Evolutionary conservation across 305 asterid genomes (phyloP).

Genomic region (Stenogyne calaminthoides): DNA sequence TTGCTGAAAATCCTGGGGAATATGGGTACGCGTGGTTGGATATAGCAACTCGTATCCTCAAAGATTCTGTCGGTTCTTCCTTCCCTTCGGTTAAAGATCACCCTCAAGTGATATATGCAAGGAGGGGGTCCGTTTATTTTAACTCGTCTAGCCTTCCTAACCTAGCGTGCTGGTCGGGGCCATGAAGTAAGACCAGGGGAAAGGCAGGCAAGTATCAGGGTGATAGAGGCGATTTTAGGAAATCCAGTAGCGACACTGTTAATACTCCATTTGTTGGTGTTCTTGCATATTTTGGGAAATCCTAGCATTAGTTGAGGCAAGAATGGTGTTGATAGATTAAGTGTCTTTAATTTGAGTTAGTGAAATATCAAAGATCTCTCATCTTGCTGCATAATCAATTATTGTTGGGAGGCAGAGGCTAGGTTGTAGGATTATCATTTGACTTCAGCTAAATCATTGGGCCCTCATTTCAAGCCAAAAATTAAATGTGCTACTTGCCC

Average conservation of each 20-base stretch:
- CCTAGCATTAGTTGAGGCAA: constrained; percentile 42
- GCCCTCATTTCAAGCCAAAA: constrained; percentile 1
- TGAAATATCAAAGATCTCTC: constrained; percentile 49
- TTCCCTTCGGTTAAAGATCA: constrained; percentile 71
- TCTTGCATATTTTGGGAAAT: constrained; percentile 62
- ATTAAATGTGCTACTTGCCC: constrained; percentile 2
- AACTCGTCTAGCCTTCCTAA: constrained; percentile 85
- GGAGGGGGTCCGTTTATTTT: constrained; percentile 71
- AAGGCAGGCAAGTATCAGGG: constrained; percentile 71
- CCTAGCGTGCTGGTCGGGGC: constrained; percentile 84
- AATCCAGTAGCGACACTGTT: constrained; percentile 81
- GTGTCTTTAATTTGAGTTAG: constrained; percentile 11
- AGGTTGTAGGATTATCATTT: constrained; percentile 17
- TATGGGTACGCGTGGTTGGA: constrained; percentile 94
- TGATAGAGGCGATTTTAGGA: constrained; percentile 58
- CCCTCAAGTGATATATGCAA: constrained; percentile 62
- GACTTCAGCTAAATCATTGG: constrained; percentile 34
- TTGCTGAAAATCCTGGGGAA: constrained; percentile 92
- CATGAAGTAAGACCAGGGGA: constrained; percentile 91
- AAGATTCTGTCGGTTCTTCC: constrained; percentile 78
- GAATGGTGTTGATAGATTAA: constrained; percentile 31
- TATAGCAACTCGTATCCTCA: constrained; percentile 71
- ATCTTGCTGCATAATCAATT: constrained; percentile 35
- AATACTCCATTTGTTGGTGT: constrained; percentile 93
- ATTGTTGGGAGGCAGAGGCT: constrained; percentile 70